Conservation (phyloP, 2,329 filamentous ascomycete genomes). For the Penicillium vulpinum region DNA sequence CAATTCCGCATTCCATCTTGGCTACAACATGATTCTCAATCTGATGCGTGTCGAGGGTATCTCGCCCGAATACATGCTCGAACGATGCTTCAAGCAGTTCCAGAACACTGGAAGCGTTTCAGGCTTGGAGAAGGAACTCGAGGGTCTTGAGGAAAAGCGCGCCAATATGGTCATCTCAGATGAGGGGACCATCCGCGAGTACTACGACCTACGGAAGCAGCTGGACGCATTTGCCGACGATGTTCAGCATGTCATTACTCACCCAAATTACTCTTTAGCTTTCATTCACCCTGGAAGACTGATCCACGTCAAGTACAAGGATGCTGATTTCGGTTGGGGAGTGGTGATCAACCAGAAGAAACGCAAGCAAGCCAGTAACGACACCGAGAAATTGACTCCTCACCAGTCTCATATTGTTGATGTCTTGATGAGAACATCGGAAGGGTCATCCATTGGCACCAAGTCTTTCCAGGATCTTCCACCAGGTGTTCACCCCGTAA, state of each 20-base stretch:
- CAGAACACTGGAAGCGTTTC: conserved; percentile 90
- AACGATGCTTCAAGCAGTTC: conserved; percentile 97
- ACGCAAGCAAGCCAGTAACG: conserved; percentile 65
- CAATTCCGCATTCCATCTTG: conserved; percentile 95
- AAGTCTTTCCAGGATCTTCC: conserved; percentile 65
- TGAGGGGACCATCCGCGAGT: conserved; percentile 86
- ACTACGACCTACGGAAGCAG: conserved; percentile 85
- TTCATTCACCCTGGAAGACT: conserved; percentile 87
- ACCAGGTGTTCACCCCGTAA: conserved; percentile 60
- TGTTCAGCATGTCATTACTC: conserved; percentile 87
- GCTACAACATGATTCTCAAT: conserved; percentile 99
- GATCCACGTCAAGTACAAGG: conserved; percentile 77
- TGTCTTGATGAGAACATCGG: conserved; percentile 68
- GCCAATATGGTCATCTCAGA: conserved; percentile 76
- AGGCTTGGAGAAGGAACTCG: conserved; percentile 77
- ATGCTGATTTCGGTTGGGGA: conserved; percentile 91
- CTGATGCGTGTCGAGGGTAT: conserved; percentile 98
- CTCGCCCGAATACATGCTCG: conserved; percentile 97
- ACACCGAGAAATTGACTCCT: conserved; percentile 65
- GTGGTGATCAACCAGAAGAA: conserved; percentile 73
- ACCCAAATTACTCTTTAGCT: conserved; percentile 79
- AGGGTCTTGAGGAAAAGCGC: conserved; percentile 72
- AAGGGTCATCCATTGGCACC: conserved; percentile 52
- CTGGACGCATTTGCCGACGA: conserved; percentile 81
- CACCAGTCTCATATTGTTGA: conserved; percentile 83